Evolutionary conservation across 306 rosid species (phyloP).

Genomic region (Gleditsia sinensis): DNA sequence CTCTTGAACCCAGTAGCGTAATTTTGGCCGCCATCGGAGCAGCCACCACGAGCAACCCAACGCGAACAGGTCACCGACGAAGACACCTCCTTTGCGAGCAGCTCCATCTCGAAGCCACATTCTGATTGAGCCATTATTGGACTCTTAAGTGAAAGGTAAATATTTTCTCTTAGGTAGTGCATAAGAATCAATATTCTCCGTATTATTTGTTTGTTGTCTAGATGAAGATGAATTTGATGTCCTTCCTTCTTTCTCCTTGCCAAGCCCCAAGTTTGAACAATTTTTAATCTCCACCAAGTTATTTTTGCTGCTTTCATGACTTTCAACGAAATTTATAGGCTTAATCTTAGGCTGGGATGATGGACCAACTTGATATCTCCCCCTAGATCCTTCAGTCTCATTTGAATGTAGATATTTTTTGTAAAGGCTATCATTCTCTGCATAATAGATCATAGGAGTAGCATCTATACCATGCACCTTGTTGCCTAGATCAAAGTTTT

Average conservation of each 20-base stretch:
- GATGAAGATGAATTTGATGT: conserved; percentile 55
- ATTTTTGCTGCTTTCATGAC: conserved; percentile 49
- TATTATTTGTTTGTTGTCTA: conserved; percentile 45
- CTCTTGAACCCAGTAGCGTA: no score
- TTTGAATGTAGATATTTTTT: conserved; percentile 32
- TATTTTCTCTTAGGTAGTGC: conserved; percentile 42
- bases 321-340: conserved; percentile 35
- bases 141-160: no score
- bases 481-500: conserved; percentile 47
- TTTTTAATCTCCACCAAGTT: conserved; percentile 35
- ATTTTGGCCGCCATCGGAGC: no score
- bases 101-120: no score
- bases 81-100: no score
- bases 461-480: conserved; percentile 45
- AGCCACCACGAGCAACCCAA: no score
- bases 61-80: no score
- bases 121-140: no score
- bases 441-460: conserved; percentile 53
- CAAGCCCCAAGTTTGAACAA: conserved; percentile 37
- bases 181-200: conserved; percentile 42
- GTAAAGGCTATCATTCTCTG: conserved; percentile 37
- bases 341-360: conserved; percentile 47
- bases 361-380: conserved; percentile 42
- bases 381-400: conserved; percentile 38
- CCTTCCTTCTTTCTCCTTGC: conserved; percentile 48